A percentile compares a stretch with the other conserved stretches of the same genome.
phyloP scores from a whole-genome alignment of 208 protist species.

The Acanthamoeba comandoni region DNA sequence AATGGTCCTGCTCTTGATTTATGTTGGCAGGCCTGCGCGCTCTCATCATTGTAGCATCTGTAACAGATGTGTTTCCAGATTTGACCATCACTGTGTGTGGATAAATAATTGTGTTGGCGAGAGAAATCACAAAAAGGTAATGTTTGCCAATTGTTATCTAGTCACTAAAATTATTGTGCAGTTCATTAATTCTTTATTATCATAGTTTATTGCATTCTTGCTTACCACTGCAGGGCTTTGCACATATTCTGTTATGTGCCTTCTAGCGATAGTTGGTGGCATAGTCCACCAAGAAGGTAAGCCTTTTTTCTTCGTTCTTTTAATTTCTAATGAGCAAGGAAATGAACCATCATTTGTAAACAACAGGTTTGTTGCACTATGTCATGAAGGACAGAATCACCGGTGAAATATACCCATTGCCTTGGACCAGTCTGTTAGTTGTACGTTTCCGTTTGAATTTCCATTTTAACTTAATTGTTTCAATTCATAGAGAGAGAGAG shows the following conservation, averaged over 20 bases:
- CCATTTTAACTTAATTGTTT: conserved; percentile 17
- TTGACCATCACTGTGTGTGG: conserved; percentile 97
- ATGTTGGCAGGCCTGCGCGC: conserved; percentile 89
- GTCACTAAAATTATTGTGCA: conserved; percentile 19
- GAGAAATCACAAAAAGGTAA: conserved; percentile 88
- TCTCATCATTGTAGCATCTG: conserved; percentile 95
- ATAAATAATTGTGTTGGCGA: conserved; percentile 97
- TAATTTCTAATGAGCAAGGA: too few species aligned
- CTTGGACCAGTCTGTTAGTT: conserved; percentile 21
- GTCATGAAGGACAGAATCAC: conserved; percentile 56
- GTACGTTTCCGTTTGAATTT: conserved; percentile 31
- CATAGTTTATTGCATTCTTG: conserved; percentile 50
- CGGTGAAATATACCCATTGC: conserved; percentile 42
- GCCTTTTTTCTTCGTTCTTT: too few species aligned
- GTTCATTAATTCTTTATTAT: too few species aligned
- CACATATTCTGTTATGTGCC: neutral
- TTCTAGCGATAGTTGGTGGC: neutral
- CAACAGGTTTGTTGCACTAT: conserved; percentile 10
- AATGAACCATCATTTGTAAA: too few species aligned
- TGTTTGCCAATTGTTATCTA: conserved; percentile 1
- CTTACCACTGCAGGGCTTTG: conserved; percentile 9
- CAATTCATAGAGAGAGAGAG: too few species aligned
- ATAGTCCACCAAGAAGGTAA: conserved; percentile 56
- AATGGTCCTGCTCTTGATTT: neutral
- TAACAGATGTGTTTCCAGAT: conserved; percentile 93